Percentiles rank a stretch among this genome's conserved stretches.
Evolutionary conservation across 331 rosid genomes (phyloP).

Genomic region (Dryas integrifolia): DNA sequence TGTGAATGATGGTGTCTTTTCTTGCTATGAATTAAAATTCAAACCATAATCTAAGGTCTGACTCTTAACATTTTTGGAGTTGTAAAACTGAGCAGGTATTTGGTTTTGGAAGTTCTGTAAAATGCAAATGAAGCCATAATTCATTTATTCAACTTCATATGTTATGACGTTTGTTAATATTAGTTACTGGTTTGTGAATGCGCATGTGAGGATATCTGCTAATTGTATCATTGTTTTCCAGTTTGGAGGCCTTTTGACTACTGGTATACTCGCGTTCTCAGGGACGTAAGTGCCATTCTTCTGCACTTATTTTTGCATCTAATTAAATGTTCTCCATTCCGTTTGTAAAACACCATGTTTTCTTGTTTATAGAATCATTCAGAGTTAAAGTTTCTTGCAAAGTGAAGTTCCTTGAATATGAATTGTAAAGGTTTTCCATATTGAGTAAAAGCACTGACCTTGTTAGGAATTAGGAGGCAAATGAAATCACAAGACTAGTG

Average conservation of each 20-base stretch:
- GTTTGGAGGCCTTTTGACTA: slow-evolving; percentile 86
- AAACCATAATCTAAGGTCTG: neutral
- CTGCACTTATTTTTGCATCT: neutral
- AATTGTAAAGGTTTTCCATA: neutral
- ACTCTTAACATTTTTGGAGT: neutral
- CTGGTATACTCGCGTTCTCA: slow-evolving; percentile 82
- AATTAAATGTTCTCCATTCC: too few relatives aligned
- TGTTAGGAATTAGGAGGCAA: neutral
- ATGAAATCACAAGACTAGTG: neutral
- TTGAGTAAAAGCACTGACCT: neutral
- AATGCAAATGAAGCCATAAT: neutral
- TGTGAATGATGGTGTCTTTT: neutral
- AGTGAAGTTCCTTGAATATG: neutral
- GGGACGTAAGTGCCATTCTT: slow-evolving; percentile 69
- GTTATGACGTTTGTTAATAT: neutral
- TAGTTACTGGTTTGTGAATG: neutral
- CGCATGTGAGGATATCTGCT: neutral
- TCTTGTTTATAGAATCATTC: neutral
- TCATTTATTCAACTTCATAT: neutral
- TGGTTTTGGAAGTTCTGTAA: neutral
- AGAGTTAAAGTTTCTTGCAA: neutral
- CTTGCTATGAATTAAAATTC: neutral
- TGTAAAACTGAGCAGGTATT: neutral
- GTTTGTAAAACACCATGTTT: neutral
- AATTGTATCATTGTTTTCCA: slow-evolving; percentile 26